phyloP scores from a whole-genome alignment of 2,329 filamentous ascomycete genomes.

The Emergomyces pasteurianus region DNA sequence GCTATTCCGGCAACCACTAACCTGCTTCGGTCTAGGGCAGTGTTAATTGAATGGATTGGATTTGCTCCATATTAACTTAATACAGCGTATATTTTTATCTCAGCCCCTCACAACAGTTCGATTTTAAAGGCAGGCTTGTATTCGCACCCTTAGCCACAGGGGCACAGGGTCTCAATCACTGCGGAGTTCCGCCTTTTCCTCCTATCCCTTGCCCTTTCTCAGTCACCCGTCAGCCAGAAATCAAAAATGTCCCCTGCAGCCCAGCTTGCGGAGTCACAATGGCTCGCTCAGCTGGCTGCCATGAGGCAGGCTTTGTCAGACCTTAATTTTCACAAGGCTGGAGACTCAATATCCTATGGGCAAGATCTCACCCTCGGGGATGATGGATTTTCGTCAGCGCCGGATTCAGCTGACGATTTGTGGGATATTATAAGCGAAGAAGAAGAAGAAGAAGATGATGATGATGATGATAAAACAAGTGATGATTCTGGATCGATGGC shows the following conservation, averaged over 20 bases:
- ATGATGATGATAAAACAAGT: conserved; percentile 42
- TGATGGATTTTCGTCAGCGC: conserved; percentile 49
- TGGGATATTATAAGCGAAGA: conserved; percentile 87
- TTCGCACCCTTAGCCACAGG: not conserved
- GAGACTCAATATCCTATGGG: conserved; percentile 38
- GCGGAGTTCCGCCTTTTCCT: not conserved
- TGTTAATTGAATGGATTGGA: not conserved
- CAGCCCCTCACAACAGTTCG: not conserved
- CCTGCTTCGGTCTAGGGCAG: not conserved
- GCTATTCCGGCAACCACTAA: not conserved
- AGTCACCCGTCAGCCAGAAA: not conserved
- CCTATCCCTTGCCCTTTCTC: too few species aligned
- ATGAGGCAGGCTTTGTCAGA: conserved; percentile 80
- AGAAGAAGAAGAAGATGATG: too few species aligned
- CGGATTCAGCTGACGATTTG: conserved; percentile 53
- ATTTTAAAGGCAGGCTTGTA: not conserved
- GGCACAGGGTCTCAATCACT: not conserved
- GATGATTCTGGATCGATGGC: conserved; percentile 49
- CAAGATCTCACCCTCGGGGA: conserved; percentile 51
- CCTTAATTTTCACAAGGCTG: conserved; percentile 46
- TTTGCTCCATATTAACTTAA: not conserved
- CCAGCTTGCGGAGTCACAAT: conserved; percentile 45
- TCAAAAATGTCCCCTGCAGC: not conserved
- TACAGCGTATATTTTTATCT: not conserved
- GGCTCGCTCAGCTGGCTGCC: conserved; percentile 71